These are phyloP conservation scores for Candida koratica DNA, from an alignment of 805 yeast genomes.

Conservation along the genomic window DNA sequence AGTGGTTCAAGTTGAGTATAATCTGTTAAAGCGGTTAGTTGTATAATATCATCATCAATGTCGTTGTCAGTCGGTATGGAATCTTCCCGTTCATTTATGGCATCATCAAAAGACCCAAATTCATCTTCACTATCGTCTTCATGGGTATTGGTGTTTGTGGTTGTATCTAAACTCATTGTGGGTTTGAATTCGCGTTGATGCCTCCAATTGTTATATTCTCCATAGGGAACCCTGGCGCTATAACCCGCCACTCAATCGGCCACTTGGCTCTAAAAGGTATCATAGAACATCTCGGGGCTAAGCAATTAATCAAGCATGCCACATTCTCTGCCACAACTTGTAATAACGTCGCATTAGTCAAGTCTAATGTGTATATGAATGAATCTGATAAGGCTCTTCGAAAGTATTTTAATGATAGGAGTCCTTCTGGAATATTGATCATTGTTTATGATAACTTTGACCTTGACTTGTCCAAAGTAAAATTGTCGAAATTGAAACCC, in stretches of 20 bases:
- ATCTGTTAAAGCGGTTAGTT: constrained; percentile 13
- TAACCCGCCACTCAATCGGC: constrained; percentile 39
- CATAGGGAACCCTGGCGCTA: constrained; percentile 40
- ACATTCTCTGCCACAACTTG: constrained; percentile 24
- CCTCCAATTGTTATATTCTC: constrained; percentile 20
- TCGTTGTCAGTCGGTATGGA: background rate
- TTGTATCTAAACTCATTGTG: background rate
- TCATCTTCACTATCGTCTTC: constrained; percentile 26
- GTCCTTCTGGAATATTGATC: constrained; percentile 18
- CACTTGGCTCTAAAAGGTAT: constrained; percentile 30
- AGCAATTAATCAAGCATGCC: constrained; percentile 27
- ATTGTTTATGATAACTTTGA: constrained; percentile 41
- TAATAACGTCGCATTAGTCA: constrained; percentile 27
- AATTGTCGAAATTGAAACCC: constrained; percentile 27
- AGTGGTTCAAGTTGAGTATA: constrained; percentile 14
- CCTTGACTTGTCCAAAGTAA: constrained; percentile 26
- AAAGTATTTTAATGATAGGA: constrained; percentile 19
- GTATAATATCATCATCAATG: constrained; percentile 9
- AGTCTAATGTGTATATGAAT: constrained; percentile 39
- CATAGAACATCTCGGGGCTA: constrained; percentile 24
- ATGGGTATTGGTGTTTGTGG: background rate
- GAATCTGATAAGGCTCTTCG: constrained; percentile 32
- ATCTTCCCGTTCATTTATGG: constrained; percentile 26
- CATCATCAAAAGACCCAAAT: constrained; percentile 39
- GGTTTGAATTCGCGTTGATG: constrained; percentile 3